Conservation (phyloP, 2,329 filamentous ascomycete species). For the Rachicladosporium sp. region DNA sequence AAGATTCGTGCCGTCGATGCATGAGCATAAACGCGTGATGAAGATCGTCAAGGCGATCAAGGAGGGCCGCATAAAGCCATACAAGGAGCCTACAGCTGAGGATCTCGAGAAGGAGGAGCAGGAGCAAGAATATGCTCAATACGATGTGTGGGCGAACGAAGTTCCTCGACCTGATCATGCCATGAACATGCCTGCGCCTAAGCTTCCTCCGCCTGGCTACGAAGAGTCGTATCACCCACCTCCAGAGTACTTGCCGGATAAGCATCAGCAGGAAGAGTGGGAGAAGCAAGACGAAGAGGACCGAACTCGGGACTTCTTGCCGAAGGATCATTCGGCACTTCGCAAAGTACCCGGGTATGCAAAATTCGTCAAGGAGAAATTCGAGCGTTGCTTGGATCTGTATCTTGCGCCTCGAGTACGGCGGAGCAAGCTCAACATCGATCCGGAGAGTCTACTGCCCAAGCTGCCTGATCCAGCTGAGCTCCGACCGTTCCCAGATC, state of each 20-base stretch:
- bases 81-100: slow-evolving; percentile 62
- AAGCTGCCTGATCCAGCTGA: slow-evolving; percentile 90
- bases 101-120: slow-evolving; percentile 45
- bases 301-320: slow-evolving; percentile 76
- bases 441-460: slow-evolving; percentile 80
- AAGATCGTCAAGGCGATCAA: slow-evolving; percentile 93
- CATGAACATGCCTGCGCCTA: slow-evolving; percentile 93
- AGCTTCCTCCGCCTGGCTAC: slow-evolving; percentile 83
- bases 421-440: slow-evolving; percentile 91
- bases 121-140: slow-evolving; percentile 54
- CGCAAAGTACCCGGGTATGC: slow-evolving; percentile 88
- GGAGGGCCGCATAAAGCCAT: slow-evolving; percentile 86
- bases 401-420: slow-evolving; percentile 91
- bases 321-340: slow-evolving; percentile 68
- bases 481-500: slow-evolving; percentile 85
- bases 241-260: slow-evolving; percentile 79
- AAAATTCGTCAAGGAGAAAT: slow-evolving; percentile 84
- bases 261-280: slow-evolving; percentile 75
- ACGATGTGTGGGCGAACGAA: slow-evolving; percentile 94
- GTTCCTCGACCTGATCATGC: slow-evolving; percentile 67
- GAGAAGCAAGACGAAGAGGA: slow-evolving; percentile 80
- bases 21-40: slow-evolving; percentile 92
- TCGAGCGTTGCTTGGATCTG: slow-evolving; percentile 87
- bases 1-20: slow-evolving; percentile 89
- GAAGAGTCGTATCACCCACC: slow-evolving; percentile 96